Evolutionary conservation across 306 rosid genomes (phyloP), one percentile per base, ranked within the genome.

Genomic region (Pyrus communis): DNA sequence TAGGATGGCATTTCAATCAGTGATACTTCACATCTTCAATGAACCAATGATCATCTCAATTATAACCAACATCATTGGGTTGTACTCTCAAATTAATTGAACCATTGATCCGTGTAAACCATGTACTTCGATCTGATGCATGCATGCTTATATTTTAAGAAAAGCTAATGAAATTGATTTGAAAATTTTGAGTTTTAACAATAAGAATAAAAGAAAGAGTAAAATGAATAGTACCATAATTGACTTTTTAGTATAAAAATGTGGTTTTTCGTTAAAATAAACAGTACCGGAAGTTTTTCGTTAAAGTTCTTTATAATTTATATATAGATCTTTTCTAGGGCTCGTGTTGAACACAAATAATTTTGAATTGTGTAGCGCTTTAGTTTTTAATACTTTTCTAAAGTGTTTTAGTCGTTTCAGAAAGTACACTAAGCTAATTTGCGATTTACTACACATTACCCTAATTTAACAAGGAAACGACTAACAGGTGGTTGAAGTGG

Each of bases 1-100:
- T 75, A 75, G 45, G 87, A 82, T 82, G 74, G 27, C 27, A 40
- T 57, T 15, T 40, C 55, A 58, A n/a, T 22, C 63, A 58, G 25
- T 11, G 33, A 9, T 65, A 59, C 69, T 57, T 7, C 76, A 38
- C 62, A 77, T 54, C 55, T 25, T 22, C 28, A 22, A n/a, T 27
- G 7, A 57, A 62, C 40, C 42, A 58, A 45, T 33, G 57, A 31
- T 28, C 27, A 19, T 51, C 63, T 69, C 22, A 22, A 59, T 9
- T n/a, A 9, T 61, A 61, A 63, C 33, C 70, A 63, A 3, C 4
- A 25, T 60, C 63, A 60, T 60, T 27, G 18, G 18, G 7, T 6
- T 61, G 18, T 61, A n/a, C 62, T n/a, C 5, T 58, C 28, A 14
- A 61, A 27, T 2, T 27, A 12, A 27, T 21, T 27, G 67, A 27